These are phyloP conservation scores for Tuber microsphaerosporum DNA, from an alignment of 495 filamentous ascomycete species.

Conservation along the genomic window DNA sequence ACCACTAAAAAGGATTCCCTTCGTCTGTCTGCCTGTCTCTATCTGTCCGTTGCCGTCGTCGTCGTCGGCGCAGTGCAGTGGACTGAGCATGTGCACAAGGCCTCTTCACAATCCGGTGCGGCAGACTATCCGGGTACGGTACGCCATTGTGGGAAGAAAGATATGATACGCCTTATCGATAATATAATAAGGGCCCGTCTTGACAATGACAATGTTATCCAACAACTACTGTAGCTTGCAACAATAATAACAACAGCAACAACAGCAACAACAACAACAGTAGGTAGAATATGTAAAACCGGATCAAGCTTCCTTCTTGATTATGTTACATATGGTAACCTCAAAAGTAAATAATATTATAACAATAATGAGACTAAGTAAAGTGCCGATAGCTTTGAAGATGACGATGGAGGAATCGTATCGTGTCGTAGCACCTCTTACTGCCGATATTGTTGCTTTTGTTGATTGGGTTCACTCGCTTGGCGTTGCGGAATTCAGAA, in stretches of 20 bases:
- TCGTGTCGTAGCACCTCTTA: not conserved
- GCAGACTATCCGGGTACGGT: not conserved
- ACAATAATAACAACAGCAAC: not conserved
- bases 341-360: not conserved
- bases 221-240: not conserved
- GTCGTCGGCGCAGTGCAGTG: not conserved
- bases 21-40: not conserved
- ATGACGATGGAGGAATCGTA: constrained; percentile 1
- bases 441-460: constrained; percentile 1
- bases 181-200: not conserved
- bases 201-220: constrained; percentile 5
- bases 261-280: not conserved
- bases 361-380: not conserved
- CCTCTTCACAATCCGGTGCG: not conserved
- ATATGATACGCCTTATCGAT: not conserved
- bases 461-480: not conserved
- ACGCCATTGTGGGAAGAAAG: not conserved
- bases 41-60: not conserved
- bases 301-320: constrained; percentile 4
- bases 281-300: not conserved
- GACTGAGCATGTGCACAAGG: not conserved
- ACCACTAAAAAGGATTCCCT: not conserved
- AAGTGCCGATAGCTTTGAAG: not conserved
- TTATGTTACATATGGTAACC: not conserved
- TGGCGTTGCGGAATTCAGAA: constrained; percentile 2